Conservation (phyloP, 805 yeast species). For the Gaillardinia entomophila region DNA sequence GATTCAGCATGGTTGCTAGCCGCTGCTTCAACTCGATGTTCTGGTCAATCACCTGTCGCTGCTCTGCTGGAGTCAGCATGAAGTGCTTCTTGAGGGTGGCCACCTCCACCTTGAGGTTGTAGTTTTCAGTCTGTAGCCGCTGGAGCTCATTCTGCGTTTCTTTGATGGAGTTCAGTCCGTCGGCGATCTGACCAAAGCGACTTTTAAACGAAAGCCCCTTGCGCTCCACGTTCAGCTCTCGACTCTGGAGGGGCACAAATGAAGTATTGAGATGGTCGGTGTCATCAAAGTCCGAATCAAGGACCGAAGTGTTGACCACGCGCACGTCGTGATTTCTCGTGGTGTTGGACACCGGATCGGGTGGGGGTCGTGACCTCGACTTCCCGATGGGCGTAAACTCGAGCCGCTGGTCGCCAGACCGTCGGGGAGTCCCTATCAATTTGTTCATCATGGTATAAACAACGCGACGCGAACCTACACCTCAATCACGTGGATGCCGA, state of each 20-base stretch:
- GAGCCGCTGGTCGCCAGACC: conserved; percentile 6
- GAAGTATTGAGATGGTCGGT: conserved; percentile 3
- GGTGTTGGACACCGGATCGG: background rate
- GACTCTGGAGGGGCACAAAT: background rate
- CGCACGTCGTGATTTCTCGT: background rate
- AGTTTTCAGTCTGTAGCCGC: conserved; percentile 36
- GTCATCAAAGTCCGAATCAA: conserved; percentile 9
- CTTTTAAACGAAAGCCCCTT: conserved; percentile 2
- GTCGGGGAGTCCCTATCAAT: conserved; percentile 13
- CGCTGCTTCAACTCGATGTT: conserved; percentile 25
- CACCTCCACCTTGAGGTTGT: conserved; percentile 38
- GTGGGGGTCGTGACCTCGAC: conserved; percentile 4
- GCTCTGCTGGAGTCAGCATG: conserved; percentile 39
- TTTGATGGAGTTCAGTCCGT: conserved; percentile 14
- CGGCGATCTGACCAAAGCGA: conserved; percentile 1
- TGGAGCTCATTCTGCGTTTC: conserved; percentile 17
- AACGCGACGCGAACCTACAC: conserved; percentile 1
- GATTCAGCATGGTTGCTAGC: background rate
- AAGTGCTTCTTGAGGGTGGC: conserved; percentile 35
- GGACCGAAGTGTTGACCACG: conserved; percentile 3
- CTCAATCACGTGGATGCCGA: background rate
- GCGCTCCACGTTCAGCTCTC: background rate
- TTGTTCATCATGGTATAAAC: conserved; percentile 8
- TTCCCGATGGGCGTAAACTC: conserved; percentile 23
- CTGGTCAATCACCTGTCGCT: conserved; percentile 29